Evolutionary conservation across 106 monocot genomes (phyloP), one percentile per base, ranked within the genome.

Genomic region (Agapanthus africanus): DNA sequence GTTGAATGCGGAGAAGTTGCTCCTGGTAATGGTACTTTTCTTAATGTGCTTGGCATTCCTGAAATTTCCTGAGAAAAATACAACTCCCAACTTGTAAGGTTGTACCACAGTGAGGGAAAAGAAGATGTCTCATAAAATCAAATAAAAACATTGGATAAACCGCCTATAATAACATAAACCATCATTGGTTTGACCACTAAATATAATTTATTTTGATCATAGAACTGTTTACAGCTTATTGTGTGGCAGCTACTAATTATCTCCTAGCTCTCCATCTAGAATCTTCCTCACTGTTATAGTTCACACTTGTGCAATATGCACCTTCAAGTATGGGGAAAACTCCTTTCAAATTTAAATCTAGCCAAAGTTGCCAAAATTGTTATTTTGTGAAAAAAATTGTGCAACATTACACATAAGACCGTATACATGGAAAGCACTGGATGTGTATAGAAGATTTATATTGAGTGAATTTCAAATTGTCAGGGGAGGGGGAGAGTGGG

Each of bases 1-100:
- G 28, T 19, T 32, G 79, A 79, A 68, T 82, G 77, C 0, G 61
- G 61, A 36, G 61, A 33, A 18, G 35, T 19, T 34, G 84, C 50
- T 25, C 47, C 37, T 52, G 75, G 65, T 22, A 50, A 19, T 2
- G 63, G 52, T 31, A 79, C 79, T 59, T 79, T 79, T 60, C 77
- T 79, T 32, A 88, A 77, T 34, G 81, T 74, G 13, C 84, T 79
- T 38, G 79, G 82, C 81, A 88, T 74, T 59, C 88, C 84, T 51
- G 88, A 88, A 77, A 84, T 35, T 82, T 84, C 84, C 88, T 88
- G 81, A 18, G 60, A 37, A 57, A 54, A 23, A 57, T 30, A 57
- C 0, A 4, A 38, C 26, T 40, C n/a, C 22, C n/a, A 26, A 65
- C 39, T 36, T 8, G n/a, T 61, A 35, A 61, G 35, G 33, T n/a